These are phyloP conservation scores for Alternaria rosae DNA, from an alignment of 2,329 filamentous ascomycete species.

Conservation along the genomic window DNA sequence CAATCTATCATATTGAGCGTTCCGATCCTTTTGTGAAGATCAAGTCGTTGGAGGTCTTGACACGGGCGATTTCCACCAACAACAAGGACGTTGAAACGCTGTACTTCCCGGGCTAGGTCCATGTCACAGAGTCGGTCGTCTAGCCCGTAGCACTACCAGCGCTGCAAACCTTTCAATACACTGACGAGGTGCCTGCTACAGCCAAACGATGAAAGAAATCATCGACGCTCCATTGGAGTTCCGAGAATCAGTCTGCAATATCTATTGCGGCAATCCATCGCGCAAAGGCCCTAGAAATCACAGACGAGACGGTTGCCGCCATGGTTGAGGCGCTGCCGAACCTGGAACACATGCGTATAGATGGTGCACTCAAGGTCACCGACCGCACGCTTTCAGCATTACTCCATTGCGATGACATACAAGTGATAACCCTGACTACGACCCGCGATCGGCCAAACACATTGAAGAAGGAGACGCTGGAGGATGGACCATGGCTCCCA, in stretches of 20 bases:
- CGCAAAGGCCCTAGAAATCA: background rate
- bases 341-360: background rate
- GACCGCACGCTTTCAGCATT: background rate
- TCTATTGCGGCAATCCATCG: background rate
- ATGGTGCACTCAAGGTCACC: background rate
- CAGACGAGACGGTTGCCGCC: background rate
- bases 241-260: background rate
- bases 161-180: no score
- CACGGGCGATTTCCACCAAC: no score
- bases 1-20: no score
- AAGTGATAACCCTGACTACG: background rate
- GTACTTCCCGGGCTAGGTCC: no score
- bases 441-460: background rate
- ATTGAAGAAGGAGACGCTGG: background rate
- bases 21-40: no score
- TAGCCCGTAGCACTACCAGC: no score
- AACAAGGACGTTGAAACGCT: no score
- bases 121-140: no score
- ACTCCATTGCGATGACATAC: background rate
- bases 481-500: background rate
- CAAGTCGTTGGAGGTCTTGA: no score
- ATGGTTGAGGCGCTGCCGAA: no score
- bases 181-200: no score
- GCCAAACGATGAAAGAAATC: no score
- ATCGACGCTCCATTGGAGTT: background rate